These are phyloP conservation scores for Colletotrichum sp. DNA, from an alignment of 2,329 filamentous ascomycete species.

Conservation along the genomic window DNA sequence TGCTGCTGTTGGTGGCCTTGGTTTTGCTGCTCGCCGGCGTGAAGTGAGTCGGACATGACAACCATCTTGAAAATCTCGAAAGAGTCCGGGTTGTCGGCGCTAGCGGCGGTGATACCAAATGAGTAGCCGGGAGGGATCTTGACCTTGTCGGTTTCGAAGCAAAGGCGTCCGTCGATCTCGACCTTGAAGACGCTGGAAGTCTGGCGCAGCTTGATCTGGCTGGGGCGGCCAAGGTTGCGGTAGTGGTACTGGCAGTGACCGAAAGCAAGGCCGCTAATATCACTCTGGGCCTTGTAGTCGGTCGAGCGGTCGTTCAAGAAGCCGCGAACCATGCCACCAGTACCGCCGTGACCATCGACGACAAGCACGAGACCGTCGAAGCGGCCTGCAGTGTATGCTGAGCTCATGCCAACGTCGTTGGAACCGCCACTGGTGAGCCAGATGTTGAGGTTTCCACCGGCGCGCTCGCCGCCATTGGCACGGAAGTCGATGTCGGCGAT, in stretches of 20 bases:
- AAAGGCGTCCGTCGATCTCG: conserved; percentile 77
- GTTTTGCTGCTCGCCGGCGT: conserved; percentile 29
- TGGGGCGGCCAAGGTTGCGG: conserved; percentile 87
- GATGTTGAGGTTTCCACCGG: conserved; percentile 87
- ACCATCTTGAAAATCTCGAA: conserved; percentile 92
- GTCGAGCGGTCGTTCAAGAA: conserved; percentile 91
- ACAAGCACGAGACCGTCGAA: conserved; percentile 93
- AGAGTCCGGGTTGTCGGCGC: conserved; percentile 89
- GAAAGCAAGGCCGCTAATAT: conserved; percentile 86
- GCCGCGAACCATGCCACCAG: conserved; percentile 81
- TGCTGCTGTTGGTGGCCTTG: conserved; percentile 28
- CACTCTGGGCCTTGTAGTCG: conserved; percentile 78
- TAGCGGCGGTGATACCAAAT: conserved; percentile 87
- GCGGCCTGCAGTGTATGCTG: conserved; percentile 81
- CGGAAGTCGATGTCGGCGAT: conserved; percentile 86
- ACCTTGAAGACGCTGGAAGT: conserved; percentile 73
- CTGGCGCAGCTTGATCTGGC: conserved; percentile 76
- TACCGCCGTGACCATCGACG: conserved; percentile 81
- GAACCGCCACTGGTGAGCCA: conserved; percentile 83
- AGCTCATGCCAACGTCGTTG: conserved; percentile 69
- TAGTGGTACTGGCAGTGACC: conserved; percentile 91
- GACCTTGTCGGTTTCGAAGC: conserved; percentile 85
- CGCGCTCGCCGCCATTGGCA: conserved; percentile 82
- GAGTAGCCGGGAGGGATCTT: conserved; percentile 79
- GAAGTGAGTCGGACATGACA: conserved; percentile 63